Conservation (phyloP, 2,329 filamentous ascomycete genomes). For the Trichoderma arundinaceum region DNA sequence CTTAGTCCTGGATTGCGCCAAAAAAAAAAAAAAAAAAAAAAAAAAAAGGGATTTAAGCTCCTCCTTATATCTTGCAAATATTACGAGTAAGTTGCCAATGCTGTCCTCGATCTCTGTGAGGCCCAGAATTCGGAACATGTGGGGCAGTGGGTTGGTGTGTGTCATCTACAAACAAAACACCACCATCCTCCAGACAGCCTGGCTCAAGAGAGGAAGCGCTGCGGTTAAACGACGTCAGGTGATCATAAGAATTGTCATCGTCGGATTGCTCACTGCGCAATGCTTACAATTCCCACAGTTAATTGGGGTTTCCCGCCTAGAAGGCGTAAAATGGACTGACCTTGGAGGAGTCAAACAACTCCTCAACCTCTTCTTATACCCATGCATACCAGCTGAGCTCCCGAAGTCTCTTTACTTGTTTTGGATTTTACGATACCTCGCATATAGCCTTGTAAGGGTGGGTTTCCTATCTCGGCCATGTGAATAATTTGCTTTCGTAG, state of each 20-base stretch:
- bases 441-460: constrained; percentile 7
- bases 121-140: not conserved
- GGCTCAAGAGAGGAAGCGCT: not conserved
- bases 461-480: not conserved
- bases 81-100: not conserved
- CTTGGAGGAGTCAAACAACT: not conserved
- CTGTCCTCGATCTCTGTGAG: constrained; percentile 8
- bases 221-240: not conserved
- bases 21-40: constrained; percentile 21
- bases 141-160: constrained; percentile 10
- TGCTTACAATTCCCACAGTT: too few species aligned
- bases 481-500: not conserved
- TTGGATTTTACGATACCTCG: not conserved
- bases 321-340: not conserved
- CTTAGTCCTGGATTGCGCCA: constrained; percentile 15
- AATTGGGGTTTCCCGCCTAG: not conserved
- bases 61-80: constrained; percentile 17
- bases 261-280: not conserved
- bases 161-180: constrained; percentile 17
- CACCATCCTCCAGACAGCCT: constrained; percentile 1
- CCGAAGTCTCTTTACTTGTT: constrained; percentile 10
- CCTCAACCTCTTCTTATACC: constrained; percentile 2
- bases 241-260: not conserved
- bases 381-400: constrained; percentile 14
- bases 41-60: not conserved